A percentile compares a stretch with the other conserved stretches of the same genome.
phyloP scores from a whole-genome alignment of 73 alveolate species.

The Effrenium voratum region DNA sequence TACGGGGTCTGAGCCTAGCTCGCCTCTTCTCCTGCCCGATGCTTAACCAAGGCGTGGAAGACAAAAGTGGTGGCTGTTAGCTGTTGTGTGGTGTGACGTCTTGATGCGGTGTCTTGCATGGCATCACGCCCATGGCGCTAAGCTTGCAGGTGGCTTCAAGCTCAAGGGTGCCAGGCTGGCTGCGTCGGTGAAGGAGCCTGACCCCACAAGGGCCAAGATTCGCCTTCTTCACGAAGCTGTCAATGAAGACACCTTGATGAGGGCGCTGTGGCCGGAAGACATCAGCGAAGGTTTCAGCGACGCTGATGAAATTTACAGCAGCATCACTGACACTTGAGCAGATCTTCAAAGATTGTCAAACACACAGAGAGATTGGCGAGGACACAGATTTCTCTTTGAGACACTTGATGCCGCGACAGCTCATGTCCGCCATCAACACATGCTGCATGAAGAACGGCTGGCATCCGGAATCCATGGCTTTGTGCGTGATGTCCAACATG shows the following conservation, averaged over 20 bases:
- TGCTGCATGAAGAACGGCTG: not conserved
- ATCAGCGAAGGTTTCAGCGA: not conserved
- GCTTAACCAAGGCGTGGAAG: too few species aligned
- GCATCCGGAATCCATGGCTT: not conserved
- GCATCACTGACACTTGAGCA: not conserved
- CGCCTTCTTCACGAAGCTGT: not conserved
- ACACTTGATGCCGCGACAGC: not conserved
- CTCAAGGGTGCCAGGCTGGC: not conserved
- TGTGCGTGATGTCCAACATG: not conserved
- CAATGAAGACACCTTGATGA: not conserved
- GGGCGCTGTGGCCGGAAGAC: not conserved
- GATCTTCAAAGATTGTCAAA: not conserved
- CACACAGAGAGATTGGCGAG: not conserved
- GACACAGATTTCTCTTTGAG: not conserved
- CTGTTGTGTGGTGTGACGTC: too few species aligned
- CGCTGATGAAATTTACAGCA: not conserved
- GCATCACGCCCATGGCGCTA: too few species aligned
- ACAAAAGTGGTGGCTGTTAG: too few species aligned
- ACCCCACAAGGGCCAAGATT: not conserved
- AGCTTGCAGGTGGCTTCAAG: slow-evolving; percentile 35
- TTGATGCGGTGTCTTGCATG: too few species aligned
- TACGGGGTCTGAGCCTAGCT: too few species aligned
- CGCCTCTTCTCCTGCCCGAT: too few species aligned
- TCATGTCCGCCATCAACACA: not conserved
- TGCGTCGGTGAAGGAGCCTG: not conserved